Evolutionary conservation across 108 stramenopile species (phyloP).

Genomic region (Cyclotella baltica): DNA sequence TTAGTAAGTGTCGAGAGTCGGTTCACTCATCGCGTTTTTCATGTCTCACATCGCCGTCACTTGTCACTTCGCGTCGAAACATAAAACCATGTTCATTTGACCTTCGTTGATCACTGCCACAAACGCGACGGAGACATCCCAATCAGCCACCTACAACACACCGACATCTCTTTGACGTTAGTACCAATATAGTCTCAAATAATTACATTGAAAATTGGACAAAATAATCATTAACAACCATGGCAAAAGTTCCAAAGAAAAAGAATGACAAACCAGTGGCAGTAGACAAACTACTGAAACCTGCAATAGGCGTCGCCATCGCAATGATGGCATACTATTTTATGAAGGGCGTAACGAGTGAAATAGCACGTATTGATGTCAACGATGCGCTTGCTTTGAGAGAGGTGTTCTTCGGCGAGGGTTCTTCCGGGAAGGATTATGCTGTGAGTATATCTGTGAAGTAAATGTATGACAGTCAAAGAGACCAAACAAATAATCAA

Average conservation of each 20-base stretch:
- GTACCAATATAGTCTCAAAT: too few species aligned
- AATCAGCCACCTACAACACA: too few species aligned
- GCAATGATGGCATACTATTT: conserved; percentile 79
- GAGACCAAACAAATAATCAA: background rate
- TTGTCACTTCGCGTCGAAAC: too few species aligned
- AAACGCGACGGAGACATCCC: too few species aligned
- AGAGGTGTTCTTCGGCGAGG: conserved; percentile 87
- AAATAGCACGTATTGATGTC: conserved; percentile 78
- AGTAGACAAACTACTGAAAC: conserved; percentile 74
- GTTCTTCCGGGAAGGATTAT: conserved; percentile 63
- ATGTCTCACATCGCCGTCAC: too few species aligned
- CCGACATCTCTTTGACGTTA: too few species aligned
- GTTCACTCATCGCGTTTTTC: too few species aligned
- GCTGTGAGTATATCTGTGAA: conserved; percentile 49
- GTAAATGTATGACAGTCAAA: too few species aligned
- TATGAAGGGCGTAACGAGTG: conserved; percentile 61
- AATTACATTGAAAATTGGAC: too few species aligned
- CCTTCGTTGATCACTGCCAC: too few species aligned
- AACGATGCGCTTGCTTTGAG: conserved; percentile 76
- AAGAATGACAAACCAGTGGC: conserved; percentile 54
- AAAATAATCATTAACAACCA: background rate
- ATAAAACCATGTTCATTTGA: too few species aligned
- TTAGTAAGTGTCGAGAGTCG: too few species aligned
- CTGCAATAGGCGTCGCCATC: conserved; percentile 74
- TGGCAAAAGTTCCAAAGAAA: conserved; percentile 43